Conservation (phyloP, 306 rosid species). For the Vigna mungo region DNA sequence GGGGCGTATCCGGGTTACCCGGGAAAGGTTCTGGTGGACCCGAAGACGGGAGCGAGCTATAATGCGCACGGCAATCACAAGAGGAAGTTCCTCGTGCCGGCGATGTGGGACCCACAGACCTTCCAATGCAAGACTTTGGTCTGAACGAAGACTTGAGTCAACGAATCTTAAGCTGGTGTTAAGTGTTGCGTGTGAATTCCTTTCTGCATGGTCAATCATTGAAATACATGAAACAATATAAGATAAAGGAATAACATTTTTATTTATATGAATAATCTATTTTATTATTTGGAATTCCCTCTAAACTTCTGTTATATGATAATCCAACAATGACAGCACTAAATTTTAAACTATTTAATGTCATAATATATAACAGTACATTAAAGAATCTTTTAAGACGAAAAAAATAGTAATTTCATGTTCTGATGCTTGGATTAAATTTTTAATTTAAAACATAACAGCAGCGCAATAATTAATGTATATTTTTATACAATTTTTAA, state of each 20-base stretch:
- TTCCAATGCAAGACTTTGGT: slow-evolving; percentile 68
- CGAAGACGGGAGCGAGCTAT: slow-evolving; percentile 70
- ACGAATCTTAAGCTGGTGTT: slow-evolving; percentile 27
- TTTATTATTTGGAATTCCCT: neutral
- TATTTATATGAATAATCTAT: neutral
- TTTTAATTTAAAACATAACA: no score
- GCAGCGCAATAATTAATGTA: no score
- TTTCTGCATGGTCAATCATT: neutral
- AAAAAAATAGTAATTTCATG: no score
- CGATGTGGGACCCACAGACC: slow-evolving; percentile 84
- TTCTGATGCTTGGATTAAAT: no score
- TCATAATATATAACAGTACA: no score
- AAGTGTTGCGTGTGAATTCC: slow-evolving; percentile 56
- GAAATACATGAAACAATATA: slow-evolving; percentile 11
- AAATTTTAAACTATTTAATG: no score
- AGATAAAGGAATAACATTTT: neutral
- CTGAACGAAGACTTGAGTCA: slow-evolving; percentile 30
- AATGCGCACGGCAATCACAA: slow-evolving; percentile 68
- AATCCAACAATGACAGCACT: no score
- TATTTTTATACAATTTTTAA: no score
- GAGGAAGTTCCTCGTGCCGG: slow-evolving; percentile 71
- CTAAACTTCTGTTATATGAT: no score
- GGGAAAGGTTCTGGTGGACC: slow-evolving; percentile 63
- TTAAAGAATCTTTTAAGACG: no score
- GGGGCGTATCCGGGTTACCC: slow-evolving; percentile 85